A percentile compares a stretch with the other conserved stretches of the same genome.
These are phyloP conservation scores for Pichia sp. DNA, from an alignment of 1,139 yeast species.

Conservation along the genomic window DNA sequence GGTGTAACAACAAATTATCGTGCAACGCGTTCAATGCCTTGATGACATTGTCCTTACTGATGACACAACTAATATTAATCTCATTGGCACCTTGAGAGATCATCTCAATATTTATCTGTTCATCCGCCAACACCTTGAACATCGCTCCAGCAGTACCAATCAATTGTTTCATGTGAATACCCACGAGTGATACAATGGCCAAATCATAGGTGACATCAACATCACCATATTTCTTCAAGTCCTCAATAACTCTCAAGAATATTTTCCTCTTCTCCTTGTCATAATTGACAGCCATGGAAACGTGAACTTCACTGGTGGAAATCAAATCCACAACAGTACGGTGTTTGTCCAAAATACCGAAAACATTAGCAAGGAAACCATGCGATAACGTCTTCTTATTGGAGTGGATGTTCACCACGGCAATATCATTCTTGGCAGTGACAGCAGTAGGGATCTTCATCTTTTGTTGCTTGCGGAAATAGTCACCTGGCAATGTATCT, in stretches of 20 bases:
- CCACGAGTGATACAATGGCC: conserved; percentile 91
- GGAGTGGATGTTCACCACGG: conserved; percentile 87
- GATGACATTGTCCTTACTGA: conserved; percentile 72
- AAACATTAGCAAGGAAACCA: conserved; percentile 89
- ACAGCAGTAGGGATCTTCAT: conserved; percentile 89
- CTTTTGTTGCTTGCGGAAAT: conserved; percentile 40
- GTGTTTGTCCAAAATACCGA: conserved; percentile 77
- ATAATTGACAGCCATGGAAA: conserved; percentile 92
- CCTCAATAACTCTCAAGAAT: conserved; percentile 64
- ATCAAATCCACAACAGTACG: conserved; percentile 89
- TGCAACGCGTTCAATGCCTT: conserved; percentile 86
- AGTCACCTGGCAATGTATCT: conserved; percentile 43
- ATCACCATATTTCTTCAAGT: conserved; percentile 71
- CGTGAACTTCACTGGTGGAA: conserved; percentile 96
- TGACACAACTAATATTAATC: conserved; percentile 92
- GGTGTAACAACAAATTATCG: conserved; percentile 57
- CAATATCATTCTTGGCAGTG: conserved; percentile 88
- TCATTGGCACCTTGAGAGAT: conserved; percentile 98
- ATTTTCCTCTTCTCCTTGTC: conserved; percentile 50
- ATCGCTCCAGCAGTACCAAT: conserved; percentile 97
- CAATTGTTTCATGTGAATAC: conserved; percentile 93
- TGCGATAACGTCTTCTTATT: conserved; percentile 89
- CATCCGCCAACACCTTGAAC: conserved; percentile 93
- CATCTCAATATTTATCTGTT: conserved; percentile 92
- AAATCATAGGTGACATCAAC: conserved; percentile 83